Percentiles rank a stretch among this genome's conserved stretches.
phyloP scores from a whole-genome alignment of 208 protist species.

The Trypanosoma mega region DNA sequence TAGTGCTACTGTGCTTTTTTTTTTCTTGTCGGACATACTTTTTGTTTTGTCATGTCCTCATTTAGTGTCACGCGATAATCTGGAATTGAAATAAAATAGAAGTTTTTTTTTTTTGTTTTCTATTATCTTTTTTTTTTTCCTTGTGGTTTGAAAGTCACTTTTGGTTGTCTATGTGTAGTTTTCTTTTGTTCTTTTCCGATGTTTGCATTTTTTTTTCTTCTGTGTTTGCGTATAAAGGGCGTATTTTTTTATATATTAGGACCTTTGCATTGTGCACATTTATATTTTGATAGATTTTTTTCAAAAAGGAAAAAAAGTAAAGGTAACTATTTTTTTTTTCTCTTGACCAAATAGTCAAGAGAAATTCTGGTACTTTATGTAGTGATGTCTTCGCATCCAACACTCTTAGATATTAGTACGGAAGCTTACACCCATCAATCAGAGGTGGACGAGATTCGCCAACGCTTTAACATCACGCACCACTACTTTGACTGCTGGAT shows the following conservation, averaged over 20 bases:
- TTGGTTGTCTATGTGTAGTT: constrained; percentile 1
- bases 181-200: constrained; percentile 10
- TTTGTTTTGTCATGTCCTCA: too few relatives aligned
- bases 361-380: too few relatives aligned
- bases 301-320: background rate
- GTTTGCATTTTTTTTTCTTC: constrained; percentile 12
- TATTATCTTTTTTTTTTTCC: constrained; percentile 8
- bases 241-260: too few relatives aligned
- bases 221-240: constrained; percentile 1
- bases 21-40: too few relatives aligned
- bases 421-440: constrained; percentile 17
- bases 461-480: constrained; percentile 13
- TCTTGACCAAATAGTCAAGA: too few relatives aligned
- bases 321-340: background rate
- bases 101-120: constrained; percentile 10
- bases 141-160: constrained; percentile 3
- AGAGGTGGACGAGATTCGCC: constrained; percentile 23
- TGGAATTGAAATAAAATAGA: too few relatives aligned
- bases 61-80: too few relatives aligned
- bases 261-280: too few relatives aligned
- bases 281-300: too few relatives aligned
- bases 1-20: too few relatives aligned
- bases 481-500: constrained; percentile 31
- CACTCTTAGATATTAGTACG: constrained; percentile 12
- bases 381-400: too few relatives aligned